Evolutionary conservation across 2,329 filamentous ascomycete species (phyloP).

Genomic region (Teratosphaeria gauchensis): DNA sequence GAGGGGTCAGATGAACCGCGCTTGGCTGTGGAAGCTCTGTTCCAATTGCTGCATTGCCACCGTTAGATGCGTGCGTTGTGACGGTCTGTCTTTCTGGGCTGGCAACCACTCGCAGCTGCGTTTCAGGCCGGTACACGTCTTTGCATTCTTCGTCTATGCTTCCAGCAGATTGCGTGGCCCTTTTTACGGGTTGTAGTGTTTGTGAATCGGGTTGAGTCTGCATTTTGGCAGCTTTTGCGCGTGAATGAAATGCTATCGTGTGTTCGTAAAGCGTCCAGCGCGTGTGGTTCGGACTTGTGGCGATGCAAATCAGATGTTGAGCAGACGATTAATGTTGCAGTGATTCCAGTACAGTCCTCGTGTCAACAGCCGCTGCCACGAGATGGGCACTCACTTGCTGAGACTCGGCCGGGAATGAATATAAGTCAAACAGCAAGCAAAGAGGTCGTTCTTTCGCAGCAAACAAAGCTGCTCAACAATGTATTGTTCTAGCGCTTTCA

Average conservation of each 20-base stretch:
- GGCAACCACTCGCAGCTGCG: not conserved
- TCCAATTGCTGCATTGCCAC: not conserved
- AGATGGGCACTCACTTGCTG: not conserved
- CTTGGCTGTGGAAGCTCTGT: not conserved
- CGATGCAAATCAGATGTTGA: not conserved
- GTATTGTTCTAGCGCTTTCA: not conserved
- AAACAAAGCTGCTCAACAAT: not conserved
- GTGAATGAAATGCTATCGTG: not conserved
- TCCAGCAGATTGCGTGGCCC: not conserved
- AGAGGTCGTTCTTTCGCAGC: not conserved
- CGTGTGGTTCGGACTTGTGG: not conserved
- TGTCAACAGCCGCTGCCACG: not conserved
- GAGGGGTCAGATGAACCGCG: not conserved
- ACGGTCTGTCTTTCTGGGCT: not conserved
- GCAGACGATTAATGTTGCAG: not conserved
- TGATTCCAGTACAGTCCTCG: not conserved
- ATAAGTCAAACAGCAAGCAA: not conserved
- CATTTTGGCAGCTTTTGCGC: not conserved
- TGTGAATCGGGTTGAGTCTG: not conserved
- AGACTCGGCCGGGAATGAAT: not conserved
- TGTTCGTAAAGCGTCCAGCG: not conserved
- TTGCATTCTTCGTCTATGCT: not conserved
- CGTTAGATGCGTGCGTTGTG: not conserved
- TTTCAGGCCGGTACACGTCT: not conserved
- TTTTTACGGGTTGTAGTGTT: not conserved